Base-by-base conservation (phyloP, 345 rosid genomes). In the Noccaea bulbosa region DNA sequence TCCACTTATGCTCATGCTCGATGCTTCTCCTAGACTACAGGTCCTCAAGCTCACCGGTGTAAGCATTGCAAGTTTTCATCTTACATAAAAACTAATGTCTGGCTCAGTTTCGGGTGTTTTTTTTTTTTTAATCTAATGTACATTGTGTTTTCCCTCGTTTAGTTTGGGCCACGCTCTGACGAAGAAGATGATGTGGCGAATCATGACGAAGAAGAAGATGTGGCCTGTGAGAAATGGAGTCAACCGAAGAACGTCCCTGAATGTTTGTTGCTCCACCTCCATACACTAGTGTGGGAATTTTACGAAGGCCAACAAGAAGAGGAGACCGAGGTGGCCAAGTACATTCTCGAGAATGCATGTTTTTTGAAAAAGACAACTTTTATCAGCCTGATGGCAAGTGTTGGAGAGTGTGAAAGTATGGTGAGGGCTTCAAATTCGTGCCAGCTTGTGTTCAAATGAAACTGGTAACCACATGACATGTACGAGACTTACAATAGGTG, bases 21-120 rank as follows among this genome's bases (percentile, higher is more conserved):
- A 63, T 11, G 11, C 1, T 11, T 63, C 68, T 34, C 56, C 68
- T 47, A 47, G 33, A 2, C 6, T 63, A 3, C 55, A 17, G 48
- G 5, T 34, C 5, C 45, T 63, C 68, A 47, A 63, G 34, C 56
- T 51, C 35, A 10, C 5, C 8, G 4, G 0, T 11, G 34, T 50
- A 50, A 50, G 55, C 22, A 48, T 9, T 17, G 11, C 46, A 43
- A 33, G 35, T 45, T 16, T 24, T 24, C 15, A 14, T 14, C 7
- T 44, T 44, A 14, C 8, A n/a, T 17, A 1, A 17, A 17, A 17
- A 17, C 20, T 17, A 17, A 17, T 17, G 20, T 17, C 20, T 24
- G 27, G 20, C 22, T 45, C 20, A 2, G 49, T 45, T 45, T 45
- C 22, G 3, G 4, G 9, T 6, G 5, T n/a, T 35, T 24, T 24